phyloP scores from a whole-genome alignment of 1,139 yeast genomes.

The Kluyveromyces sp. region DNA sequence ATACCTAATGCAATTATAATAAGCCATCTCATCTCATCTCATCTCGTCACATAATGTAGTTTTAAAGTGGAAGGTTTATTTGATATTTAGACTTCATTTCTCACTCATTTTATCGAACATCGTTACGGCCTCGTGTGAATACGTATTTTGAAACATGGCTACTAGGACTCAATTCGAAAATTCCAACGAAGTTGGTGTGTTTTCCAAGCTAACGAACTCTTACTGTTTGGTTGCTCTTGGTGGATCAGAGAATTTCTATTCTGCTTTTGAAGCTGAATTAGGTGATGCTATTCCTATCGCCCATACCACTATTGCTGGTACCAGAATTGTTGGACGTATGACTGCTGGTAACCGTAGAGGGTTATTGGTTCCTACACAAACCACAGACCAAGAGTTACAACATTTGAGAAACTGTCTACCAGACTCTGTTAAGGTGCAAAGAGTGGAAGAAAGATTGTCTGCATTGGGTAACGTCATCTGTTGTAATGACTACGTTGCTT shows the following conservation, averaged over 20 bases:
- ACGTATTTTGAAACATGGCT: slow-evolving; percentile 38
- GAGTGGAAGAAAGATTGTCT: slow-evolving; percentile 94
- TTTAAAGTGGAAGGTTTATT: background rate
- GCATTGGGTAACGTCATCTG: slow-evolving; percentile 98
- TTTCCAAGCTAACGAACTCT: slow-evolving; percentile 91
- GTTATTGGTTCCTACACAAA: slow-evolving; percentile 90
- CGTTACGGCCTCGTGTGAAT: background rate
- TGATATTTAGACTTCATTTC: background rate
- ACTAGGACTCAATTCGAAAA: slow-evolving; percentile 78
- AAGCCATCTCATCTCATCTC: slow-evolving; percentile 1
- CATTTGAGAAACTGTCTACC: slow-evolving; percentile 96
- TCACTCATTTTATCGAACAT: background rate
- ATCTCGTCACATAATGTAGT: background rate
- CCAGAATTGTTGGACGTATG: slow-evolving; percentile 97
- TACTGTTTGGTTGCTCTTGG: slow-evolving; percentile 96
- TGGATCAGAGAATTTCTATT: slow-evolving; percentile 94
- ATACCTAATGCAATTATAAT: background rate
- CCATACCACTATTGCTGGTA: slow-evolving; percentile 96
- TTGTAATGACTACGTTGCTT: slow-evolving; percentile 97
- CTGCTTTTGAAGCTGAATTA: slow-evolving; percentile 95
- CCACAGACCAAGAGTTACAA: slow-evolving; percentile 98
- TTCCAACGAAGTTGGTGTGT: slow-evolving; percentile 97
- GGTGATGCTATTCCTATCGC: slow-evolving; percentile 96
- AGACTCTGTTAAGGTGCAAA: slow-evolving; percentile 90
- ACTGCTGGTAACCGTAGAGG: slow-evolving; percentile 99